Base-by-base conservation (phyloP, 164 flowering plant genomes). In the Taxillus chinensis region DNA sequence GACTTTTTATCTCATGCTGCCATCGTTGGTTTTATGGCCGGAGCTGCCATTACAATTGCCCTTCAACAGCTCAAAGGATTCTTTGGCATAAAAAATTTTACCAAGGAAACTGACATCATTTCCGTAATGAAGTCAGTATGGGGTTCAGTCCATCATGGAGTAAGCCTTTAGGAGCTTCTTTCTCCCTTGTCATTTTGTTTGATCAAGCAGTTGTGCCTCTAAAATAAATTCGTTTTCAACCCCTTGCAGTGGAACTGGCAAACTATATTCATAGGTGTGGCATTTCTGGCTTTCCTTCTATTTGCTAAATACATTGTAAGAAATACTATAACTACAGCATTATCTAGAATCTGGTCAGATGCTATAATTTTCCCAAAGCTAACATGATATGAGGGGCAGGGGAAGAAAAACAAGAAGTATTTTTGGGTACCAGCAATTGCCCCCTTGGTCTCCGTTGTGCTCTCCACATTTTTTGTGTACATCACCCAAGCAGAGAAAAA, bases 1-100 rank as follows among this genome's bases (percentile, higher is more conserved):
- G 98, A 92, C 66, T 92, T 92, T 73, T 78, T 90, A 56, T 90
- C 98, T 38, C 98, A 93, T 73, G 97, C 98, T 67, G 96, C 98
- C 9, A 71, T 93, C 48, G 98, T 93, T 59, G 98, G 97, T 55
- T 93, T 93, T 66, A 90, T 90, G 99, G 97, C 77, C 45, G 99
- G 99, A 62, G 97, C 97, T 60, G 99, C 99, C 55, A 78, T 90
- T 51, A 90, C 97, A 17, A 93, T 93, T 69, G 79, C 92, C 16
- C 90, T 93, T 42, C 99, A 93, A 70, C 99, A 93, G 73, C 92
- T 93, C 16, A 93, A 90, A 70, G 96, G 97, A 37, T 84, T 93
- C 63, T 89, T 93, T 41, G 99, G 99, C 42, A 86, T 93, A 41
- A 68, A 66, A 15, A 72, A 74, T 0, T 90, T 93, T 48, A 93